phyloP scores from a whole-genome alignment of 2,329 filamentous ascomycete genomes.

The Xenosphaeropsis pyriputrescens region DNA sequence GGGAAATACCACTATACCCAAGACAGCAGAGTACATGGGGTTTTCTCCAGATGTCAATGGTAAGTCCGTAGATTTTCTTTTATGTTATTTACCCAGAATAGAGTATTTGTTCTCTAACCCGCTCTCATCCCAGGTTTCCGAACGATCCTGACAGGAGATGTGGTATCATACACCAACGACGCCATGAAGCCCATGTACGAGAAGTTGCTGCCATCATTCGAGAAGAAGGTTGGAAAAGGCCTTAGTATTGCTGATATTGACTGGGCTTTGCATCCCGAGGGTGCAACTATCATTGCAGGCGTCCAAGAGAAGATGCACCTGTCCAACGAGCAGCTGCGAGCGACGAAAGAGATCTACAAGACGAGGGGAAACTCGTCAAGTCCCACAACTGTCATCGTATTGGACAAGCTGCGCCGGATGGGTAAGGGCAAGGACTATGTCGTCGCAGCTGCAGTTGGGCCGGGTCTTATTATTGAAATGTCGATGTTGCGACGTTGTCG shows the following conservation, averaged over 20 bases:
- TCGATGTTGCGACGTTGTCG: too few relatives aligned
- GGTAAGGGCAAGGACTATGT: constrained; percentile 4
- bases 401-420: constrained; percentile 6
- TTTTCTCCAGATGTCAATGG: too few relatives aligned
- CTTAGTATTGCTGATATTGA: constrained; percentile 4
- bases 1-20: background rate
- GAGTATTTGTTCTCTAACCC: too few relatives aligned
- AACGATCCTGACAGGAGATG: too few relatives aligned
- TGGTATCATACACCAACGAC: too few relatives aligned
- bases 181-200: too few relatives aligned
- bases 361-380: constrained; percentile 4
- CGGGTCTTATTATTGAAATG: constrained; percentile 6
- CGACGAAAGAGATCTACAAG: constrained; percentile 4
- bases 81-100: too few relatives aligned
- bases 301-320: constrained; percentile 2
- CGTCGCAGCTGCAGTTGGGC: constrained; percentile 4
- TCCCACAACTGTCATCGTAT: constrained; percentile 4
- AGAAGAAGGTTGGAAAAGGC: background rate
- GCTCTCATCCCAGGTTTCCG: too few relatives aligned
- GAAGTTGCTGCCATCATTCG: background rate
- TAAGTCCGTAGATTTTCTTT: too few relatives aligned
- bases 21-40: background rate
- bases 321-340: constrained; percentile 4
- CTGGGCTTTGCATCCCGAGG: constrained; percentile 7
- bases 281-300: constrained; percentile 4